Evolutionary conservation across 352 stramenopile species (phyloP), one percentile per base, ranked within the genome.

Genomic region (Pythium dissimile): DNA sequence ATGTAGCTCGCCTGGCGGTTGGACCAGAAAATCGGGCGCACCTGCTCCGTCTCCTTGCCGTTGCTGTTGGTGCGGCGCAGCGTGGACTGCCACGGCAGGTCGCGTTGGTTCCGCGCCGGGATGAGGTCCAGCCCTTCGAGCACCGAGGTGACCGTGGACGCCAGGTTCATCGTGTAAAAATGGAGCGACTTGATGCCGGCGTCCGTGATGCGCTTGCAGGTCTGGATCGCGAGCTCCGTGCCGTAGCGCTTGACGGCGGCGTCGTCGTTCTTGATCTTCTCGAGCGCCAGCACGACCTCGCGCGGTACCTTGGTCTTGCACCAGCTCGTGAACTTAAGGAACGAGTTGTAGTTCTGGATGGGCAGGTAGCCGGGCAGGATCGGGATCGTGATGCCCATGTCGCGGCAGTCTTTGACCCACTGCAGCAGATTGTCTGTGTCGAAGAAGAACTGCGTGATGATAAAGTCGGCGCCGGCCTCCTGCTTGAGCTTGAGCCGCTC

Each of bases 381-480:
- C 15, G 97, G 97, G 58, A 97, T 96, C 12, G 81, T 80, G 58
- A 99, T 99, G 48, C 95, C 97, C 34, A 77, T 71, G 30, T 77
- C 72, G 52, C 91, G 80, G 68, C 88, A 97, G 62, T 98, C 92
- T n/a, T 94, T 73, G 35, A 99, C 89, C 79, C 98, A 99, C 52
- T 86, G 80, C 38, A 96, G 79, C 81, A 98, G 98, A 41, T 98
- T 96, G 63, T 97, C 88, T 26, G 93, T 84, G 68, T 99, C 97
- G 65, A 99, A 99, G 74, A 99, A 99, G 89, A 99, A 99, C 87
- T 99, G 97, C n/a, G 96, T 99, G 70, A 99, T 98, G 69, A 99
- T 97, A 26, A 99, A 97, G 64, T 99, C 95, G 26, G 94, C 96
- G 41, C 97, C 97, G 37, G 96, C 96, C 70, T 99, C 97, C 59